Percentiles rank a stretch among this genome's conserved stretches.
These are phyloP conservation scores for Helicostylum pulchrum DNA, from an alignment of 192 early-diverging fungal species.

Conservation along the genomic window DNA sequence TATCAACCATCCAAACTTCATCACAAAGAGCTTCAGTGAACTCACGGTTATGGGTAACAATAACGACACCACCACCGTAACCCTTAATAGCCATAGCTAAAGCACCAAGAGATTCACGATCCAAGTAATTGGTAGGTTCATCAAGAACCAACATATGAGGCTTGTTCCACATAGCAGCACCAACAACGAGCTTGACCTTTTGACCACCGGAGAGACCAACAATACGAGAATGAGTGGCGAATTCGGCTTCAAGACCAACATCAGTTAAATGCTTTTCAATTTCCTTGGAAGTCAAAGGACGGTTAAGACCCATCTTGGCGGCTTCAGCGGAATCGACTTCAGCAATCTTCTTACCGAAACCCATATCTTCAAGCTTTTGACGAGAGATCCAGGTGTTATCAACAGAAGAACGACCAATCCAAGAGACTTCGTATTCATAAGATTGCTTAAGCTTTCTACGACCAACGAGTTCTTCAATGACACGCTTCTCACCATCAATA, in stretches of 20 bases:
- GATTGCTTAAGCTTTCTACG: conserved; percentile 80
- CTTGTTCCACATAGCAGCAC: conserved; percentile 80
- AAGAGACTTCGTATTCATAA: conserved; percentile 83
- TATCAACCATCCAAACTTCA: conserved; percentile 74
- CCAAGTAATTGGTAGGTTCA: conserved; percentile 79
- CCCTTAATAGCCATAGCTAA: conserved; percentile 73
- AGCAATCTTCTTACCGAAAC: conserved; percentile 74
- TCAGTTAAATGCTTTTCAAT: conserved; percentile 74
- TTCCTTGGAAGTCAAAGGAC: conserved; percentile 67
- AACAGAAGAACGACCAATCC: conserved; percentile 55
- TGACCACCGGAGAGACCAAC: conserved; percentile 75
- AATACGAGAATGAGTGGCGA: conserved; percentile 70
- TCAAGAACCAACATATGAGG: conserved; percentile 92
- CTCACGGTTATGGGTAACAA: conserved; percentile 84
- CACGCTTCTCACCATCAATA: conserved; percentile 60
- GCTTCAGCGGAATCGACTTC: conserved; percentile 69
- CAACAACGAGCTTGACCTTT: conserved; percentile 86
- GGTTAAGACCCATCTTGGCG: conserved; percentile 69
- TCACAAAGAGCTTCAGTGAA: conserved; percentile 70
- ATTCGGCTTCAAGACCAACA: conserved; percentile 74
- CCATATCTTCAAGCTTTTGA: conserved; percentile 68
- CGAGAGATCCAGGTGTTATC: conserved; percentile 73
- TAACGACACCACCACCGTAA: conserved; percentile 79
- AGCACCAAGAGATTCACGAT: conserved; percentile 61
- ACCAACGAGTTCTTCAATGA: conserved; percentile 61